Percentiles rank a stretch among this genome's conserved stretches.
Evolutionary conservation across 1,139 yeast species (phyloP).

Genomic region (Sugiyamaella paludigena): DNA sequence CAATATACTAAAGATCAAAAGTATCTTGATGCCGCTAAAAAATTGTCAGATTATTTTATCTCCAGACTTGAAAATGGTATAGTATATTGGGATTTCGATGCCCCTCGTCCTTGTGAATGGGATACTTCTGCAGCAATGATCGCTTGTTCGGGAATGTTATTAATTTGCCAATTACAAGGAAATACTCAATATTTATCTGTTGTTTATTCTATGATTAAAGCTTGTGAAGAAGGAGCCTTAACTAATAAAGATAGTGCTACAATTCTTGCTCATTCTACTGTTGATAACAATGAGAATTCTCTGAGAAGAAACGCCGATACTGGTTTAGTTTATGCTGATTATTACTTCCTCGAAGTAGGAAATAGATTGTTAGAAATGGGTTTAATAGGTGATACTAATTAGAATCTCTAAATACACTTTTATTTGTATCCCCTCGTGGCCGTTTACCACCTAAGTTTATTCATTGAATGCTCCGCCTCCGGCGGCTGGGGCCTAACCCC

Average conservation of each 20-base stretch:
- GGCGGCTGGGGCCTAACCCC: too few species aligned
- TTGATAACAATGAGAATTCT: slow-evolving; percentile 31
- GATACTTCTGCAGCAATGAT: slow-evolving; percentile 37
- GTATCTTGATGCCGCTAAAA: slow-evolving; percentile 32
- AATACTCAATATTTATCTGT: slow-evolving; percentile 18
- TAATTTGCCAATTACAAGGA: slow-evolving; percentile 26
- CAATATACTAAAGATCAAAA: slow-evolving; percentile 29
- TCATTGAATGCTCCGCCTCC: too few species aligned
- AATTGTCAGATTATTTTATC: slow-evolving; percentile 29
- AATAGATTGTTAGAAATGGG: slow-evolving; percentile 23
- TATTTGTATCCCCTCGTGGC: too few species aligned
- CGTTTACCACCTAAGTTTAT: too few species aligned
- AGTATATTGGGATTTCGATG: slow-evolving; percentile 37
- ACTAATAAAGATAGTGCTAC: slow-evolving; percentile 28
- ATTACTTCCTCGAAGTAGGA: slow-evolving; percentile 22
- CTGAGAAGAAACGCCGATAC: slow-evolving; percentile 24
- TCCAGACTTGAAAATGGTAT: slow-evolving; percentile 33
- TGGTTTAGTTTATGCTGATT: slow-evolving; percentile 25
- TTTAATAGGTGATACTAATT: slow-evolving; percentile 1
- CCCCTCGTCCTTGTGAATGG: slow-evolving; percentile 30
- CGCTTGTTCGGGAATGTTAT: slow-evolving; percentile 33
- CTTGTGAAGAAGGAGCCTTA: slow-evolving; percentile 21
- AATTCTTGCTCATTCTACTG: slow-evolving; percentile 32
- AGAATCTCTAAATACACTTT: background rate
- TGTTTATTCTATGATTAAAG: slow-evolving; percentile 15